Evolutionary conservation across 768 basidiomycete species (phyloP).

Genomic region (Russula abietina): DNA sequence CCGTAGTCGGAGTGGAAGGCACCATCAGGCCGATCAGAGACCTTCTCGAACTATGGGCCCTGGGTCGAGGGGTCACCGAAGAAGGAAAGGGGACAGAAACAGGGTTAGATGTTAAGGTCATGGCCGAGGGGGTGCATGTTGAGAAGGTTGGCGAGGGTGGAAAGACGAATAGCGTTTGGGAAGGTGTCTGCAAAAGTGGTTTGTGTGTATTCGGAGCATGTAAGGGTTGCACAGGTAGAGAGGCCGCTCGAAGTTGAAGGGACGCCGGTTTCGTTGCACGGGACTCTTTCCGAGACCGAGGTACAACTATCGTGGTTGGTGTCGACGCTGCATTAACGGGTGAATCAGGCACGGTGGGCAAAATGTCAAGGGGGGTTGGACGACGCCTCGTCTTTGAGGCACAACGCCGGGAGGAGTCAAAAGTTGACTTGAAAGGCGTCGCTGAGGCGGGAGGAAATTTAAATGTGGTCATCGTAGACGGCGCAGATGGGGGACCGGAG

Average conservation of each 20-base stretch:
- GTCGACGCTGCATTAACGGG: constrained; percentile 51
- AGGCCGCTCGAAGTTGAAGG: constrained; percentile 40
- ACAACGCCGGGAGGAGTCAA: constrained; percentile 35
- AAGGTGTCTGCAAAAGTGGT: constrained; percentile 44
- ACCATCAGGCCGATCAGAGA: constrained; percentile 69
- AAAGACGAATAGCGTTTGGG: constrained; percentile 83
- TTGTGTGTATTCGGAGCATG: constrained; percentile 27
- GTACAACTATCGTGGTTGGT: constrained; percentile 23
- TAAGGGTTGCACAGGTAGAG: constrained; percentile 24
- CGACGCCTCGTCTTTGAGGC: constrained; percentile 50
- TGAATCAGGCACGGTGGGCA: constrained; percentile 70
- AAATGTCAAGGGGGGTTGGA: constrained; percentile 52
- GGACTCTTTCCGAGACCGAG: constrained; percentile 48
- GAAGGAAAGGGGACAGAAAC: constrained; percentile 50
- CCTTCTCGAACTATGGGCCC: constrained; percentile 56
- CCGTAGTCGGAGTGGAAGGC: constrained; percentile 70
- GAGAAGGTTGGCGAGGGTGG: constrained; percentile 64
- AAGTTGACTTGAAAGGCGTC: constrained; percentile 49
- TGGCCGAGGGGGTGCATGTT: constrained; percentile 67
- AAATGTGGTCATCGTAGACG: constrained; percentile 23
- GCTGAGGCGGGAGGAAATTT: constrained; percentile 33
- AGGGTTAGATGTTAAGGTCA: constrained; percentile 69
- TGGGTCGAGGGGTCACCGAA: constrained; percentile 60
- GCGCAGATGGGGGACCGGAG: constrained; percentile 15
- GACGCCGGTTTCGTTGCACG: constrained; percentile 52